Base-by-base conservation (phyloP, 2,329 filamentous ascomycete genomes). In the Colletotrichum sp. region DNA sequence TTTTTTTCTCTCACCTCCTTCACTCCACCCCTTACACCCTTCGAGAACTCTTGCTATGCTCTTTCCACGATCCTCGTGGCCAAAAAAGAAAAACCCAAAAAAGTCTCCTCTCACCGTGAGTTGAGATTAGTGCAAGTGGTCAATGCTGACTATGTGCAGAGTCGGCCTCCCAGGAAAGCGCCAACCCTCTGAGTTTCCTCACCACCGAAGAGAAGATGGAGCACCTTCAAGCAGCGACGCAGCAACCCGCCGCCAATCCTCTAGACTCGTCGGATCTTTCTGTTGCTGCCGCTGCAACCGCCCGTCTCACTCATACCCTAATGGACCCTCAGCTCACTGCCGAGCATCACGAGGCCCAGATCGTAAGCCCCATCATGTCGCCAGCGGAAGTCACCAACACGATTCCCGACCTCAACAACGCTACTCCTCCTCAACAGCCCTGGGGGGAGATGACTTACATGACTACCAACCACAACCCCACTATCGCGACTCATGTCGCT, bases 371-470 rank as follows among this genome's bases (percentile, higher is more conserved):
- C 16, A 49, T 69, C 59, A 65, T 71, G 74, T 32, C 67, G 22
- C 57, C 74, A 25, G 34, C 62, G 16, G 74, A 76, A 34, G 30
- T 67, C 36, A 59, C 49, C 22, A 77, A 76, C 29, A 15, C 73
- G 49, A 61, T 72, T 16, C 55, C 36, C 13, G 59, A 59, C 27
- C 34, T 27, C 61, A 74, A 44, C 74, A 69, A 44, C 19, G 52
- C 44, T n/a, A 52, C 44, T n/a, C 11, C 34, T 49, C 72, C 57
- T 34, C 78, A 80, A 12, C 89, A 89, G 77, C 88, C 89, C 2
- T 91, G 89, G 89, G 89, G 89, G 5, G 88, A 90, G 79, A 88
- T 90, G 82, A 89, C 88, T 13, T 90, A 90, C 77, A 78, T 89
- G 59, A 80, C 88, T 4, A 85, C 82, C 49, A 82, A 78, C 71